Percentiles rank a stretch among this genome's conserved stretches.
Conservation (phyloP, 805 yeast species). For the Wickerhamomyces canadensis region DNA sequence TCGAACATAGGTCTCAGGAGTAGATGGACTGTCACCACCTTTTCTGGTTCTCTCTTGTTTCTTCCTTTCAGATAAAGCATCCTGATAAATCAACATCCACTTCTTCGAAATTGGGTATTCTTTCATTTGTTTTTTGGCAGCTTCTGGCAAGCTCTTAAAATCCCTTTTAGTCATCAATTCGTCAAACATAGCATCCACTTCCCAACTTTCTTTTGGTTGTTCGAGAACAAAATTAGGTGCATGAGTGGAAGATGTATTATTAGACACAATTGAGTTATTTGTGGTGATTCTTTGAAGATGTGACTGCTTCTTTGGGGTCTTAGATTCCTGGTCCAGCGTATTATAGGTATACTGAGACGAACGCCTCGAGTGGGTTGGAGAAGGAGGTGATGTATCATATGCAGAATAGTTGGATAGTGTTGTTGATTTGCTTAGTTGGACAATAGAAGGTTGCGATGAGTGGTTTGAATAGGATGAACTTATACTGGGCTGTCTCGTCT, state of each 20-base stretch:
- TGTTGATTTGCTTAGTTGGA: slow-evolving; percentile 22
- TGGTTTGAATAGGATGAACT: slow-evolving; percentile 20
- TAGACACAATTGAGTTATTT: slow-evolving; percentile 12
- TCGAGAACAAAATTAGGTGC: slow-evolving; percentile 36
- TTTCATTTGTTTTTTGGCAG: slow-evolving; percentile 72
- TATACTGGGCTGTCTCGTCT: slow-evolving; percentile 19
- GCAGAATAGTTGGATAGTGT: slow-evolving; percentile 14
- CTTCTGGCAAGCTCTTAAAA: slow-evolving; percentile 60
- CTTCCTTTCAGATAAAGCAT: slow-evolving; percentile 69
- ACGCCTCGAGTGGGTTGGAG: slow-evolving; percentile 24
- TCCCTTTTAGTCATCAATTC: slow-evolving; percentile 83
- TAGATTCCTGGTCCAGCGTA: slow-evolving; percentile 9
- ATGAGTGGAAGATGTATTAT: slow-evolving; percentile 6
- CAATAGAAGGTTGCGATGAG: slow-evolving; percentile 21
- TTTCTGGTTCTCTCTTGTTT: slow-evolving; percentile 36
- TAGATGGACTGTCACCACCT: slow-evolving; percentile 19
- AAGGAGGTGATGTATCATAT: slow-evolving; percentile 19
- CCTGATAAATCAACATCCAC: slow-evolving; percentile 90
- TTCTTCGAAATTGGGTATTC: slow-evolving; percentile 72
- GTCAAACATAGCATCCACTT: slow-evolving; percentile 67
- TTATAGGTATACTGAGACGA: slow-evolving; percentile 20
- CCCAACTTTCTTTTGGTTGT: slow-evolving; percentile 59
- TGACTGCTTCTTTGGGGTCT: slow-evolving; percentile 17
- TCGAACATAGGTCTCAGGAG: slow-evolving; percentile 75
- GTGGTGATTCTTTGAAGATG: slow-evolving; percentile 22